These are phyloP conservation scores for Amaranthus cruentus DNA, from an alignment of 148 eudicot genomes.

Conservation along the genomic window DNA sequence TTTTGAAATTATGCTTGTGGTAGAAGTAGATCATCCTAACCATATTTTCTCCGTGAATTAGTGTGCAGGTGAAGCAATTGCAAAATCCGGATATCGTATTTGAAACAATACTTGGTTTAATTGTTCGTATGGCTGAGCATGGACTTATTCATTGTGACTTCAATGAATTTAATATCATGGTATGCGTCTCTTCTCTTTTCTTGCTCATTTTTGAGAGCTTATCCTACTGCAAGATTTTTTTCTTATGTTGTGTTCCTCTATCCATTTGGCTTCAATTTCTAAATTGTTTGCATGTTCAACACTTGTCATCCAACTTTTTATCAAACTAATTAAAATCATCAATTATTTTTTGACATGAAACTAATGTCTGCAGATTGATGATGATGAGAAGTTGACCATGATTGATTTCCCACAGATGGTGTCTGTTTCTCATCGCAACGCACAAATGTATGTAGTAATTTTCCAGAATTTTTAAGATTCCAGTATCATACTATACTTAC, in stretches of 20 bases:
- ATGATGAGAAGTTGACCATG: conserved; percentile 84
- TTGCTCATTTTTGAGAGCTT: too few relatives aligned
- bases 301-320: too few relatives aligned
- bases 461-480: background rate
- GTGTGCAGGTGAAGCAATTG: conserved; percentile 93
- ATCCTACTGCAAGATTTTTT: too few relatives aligned
- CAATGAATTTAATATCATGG: conserved; percentile 96
- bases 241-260: too few relatives aligned
- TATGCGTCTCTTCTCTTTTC: conserved; percentile 21
- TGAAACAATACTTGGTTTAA: conserved; percentile 60
- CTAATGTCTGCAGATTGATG: conserved; percentile 52
- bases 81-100: conserved; percentile 74
- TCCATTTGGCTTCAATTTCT: too few relatives aligned
- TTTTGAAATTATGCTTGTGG: background rate
- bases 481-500: background rate
- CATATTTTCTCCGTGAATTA: conserved; percentile 14
- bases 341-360: too few relatives aligned
- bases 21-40: background rate
- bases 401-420: conserved; percentile 98
- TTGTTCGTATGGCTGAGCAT: conserved; percentile 90
- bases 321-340: too few relatives aligned
- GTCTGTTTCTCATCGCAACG: conserved; percentile 82
- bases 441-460: conserved; percentile 59
- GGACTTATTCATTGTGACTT: conserved; percentile 97
- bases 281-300: too few relatives aligned